Evolutionary conservation across 78 protist species (phyloP).

Genomic region (Pigoraptor vietnamica): DNA sequence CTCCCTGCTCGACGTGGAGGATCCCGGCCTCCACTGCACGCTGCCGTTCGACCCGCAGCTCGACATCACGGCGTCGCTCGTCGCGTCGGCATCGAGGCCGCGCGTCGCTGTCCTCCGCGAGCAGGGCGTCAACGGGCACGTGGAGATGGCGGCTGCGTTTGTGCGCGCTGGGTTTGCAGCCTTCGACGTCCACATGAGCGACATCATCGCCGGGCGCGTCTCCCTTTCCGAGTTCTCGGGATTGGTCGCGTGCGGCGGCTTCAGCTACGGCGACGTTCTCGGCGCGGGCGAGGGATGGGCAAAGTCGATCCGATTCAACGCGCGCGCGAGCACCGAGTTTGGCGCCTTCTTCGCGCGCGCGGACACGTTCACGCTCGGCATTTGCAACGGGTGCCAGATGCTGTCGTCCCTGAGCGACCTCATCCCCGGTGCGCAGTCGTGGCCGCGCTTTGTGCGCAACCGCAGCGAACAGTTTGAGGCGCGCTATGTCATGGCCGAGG

Average conservation of each 20-base stretch:
- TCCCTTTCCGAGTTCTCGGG: conserved; percentile 68
- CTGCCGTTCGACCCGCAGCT: conserved; percentile 15
- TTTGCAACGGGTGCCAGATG: conserved; percentile 95
- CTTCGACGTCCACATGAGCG: conserved; percentile 61
- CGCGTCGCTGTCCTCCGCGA: conserved; percentile 82
- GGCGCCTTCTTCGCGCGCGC: conserved; percentile 55
- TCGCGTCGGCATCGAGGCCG: not conserved
- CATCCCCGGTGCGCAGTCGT: conserved; percentile 53
- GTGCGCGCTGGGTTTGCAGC: conserved; percentile 71
- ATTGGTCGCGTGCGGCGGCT: conserved; percentile 75
- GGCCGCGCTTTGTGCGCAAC: conserved; percentile 82
- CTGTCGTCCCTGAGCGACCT: conserved; percentile 27
- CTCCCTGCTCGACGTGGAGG: not conserved
- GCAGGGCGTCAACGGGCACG: conserved; percentile 87
- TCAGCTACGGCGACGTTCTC: conserved; percentile 39
- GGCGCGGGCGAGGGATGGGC: conserved; percentile 92
- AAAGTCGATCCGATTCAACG: conserved; percentile 35
- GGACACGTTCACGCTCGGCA: conserved; percentile 88
- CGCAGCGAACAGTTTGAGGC: conserved; percentile 79
- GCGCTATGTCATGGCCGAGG: conserved; percentile 44
- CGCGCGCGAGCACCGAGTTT: conserved; percentile 37
- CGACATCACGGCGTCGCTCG: not conserved
- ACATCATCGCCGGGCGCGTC: conserved; percentile 49
- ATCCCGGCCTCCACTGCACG: conserved; percentile 8
- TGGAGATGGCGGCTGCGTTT: conserved; percentile 85